A percentile compares a stretch with the other conserved stretches of the same genome.
Evolutionary conservation across 1,284 basidiomycete genomes (phyloP).

Genomic region (Ustilago curta): DNA sequence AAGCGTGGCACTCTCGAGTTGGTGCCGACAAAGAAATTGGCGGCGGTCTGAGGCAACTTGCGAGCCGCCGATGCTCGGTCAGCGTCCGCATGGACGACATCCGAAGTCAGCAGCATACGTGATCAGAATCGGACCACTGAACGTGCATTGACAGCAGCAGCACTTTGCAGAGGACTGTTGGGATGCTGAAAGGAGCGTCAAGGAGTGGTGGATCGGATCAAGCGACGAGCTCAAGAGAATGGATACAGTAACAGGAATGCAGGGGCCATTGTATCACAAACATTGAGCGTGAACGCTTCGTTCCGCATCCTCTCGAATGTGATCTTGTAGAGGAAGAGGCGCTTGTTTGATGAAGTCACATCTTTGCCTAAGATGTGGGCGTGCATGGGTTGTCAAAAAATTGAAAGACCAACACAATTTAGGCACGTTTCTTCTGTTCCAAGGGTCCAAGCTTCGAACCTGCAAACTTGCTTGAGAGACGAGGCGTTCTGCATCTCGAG

Average conservation of each 20-base stretch:
- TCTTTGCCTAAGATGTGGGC: background rate
- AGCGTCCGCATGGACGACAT: slow-evolving; percentile 15
- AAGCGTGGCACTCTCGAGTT: slow-evolving; percentile 45
- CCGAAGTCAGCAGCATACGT: background rate
- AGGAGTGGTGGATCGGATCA: too few relatives aligned
- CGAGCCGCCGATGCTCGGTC: slow-evolving; percentile 30
- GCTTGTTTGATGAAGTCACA: too few relatives aligned
- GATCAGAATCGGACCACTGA: slow-evolving; percentile 2
- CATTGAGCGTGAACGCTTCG: background rate
- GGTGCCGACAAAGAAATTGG: slow-evolving; percentile 51
- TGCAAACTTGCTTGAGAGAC: background rate
- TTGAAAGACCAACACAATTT: too few relatives aligned
- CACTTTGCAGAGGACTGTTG: too few relatives aligned
- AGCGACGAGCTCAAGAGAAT: too few relatives aligned
- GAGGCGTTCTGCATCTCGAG: background rate
- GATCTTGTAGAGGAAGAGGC: slow-evolving; percentile 16
- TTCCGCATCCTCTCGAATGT: slow-evolving; percentile 8
- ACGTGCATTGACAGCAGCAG: background rate
- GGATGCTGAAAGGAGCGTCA: too few relatives aligned
- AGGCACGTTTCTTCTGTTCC: too few relatives aligned
- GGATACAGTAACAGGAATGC: too few relatives aligned
- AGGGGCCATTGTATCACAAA: too few relatives aligned
- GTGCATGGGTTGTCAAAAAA: background rate
- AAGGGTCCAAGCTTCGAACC: background rate
- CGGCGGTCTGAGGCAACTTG: slow-evolving; percentile 45